Evolutionary conservation across 2,329 filamentous ascomycete genomes (phyloP).

Genomic region (Calonectria honghensis): DNA sequence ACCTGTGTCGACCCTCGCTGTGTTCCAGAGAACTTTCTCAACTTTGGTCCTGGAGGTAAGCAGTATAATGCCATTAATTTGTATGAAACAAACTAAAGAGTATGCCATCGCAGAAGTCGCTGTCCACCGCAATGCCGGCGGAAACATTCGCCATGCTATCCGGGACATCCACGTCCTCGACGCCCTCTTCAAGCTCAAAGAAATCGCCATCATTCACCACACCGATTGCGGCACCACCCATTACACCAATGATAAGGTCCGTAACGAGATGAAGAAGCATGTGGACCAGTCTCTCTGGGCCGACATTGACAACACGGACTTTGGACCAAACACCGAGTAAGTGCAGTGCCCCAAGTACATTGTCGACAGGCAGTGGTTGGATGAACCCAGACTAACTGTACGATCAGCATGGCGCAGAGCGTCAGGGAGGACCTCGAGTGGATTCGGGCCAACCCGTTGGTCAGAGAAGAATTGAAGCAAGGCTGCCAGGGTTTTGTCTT

Average conservation of each 20-base stretch:
- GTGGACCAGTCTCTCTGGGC: constrained; percentile 21
- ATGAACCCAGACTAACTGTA: background rate
- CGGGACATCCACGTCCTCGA: constrained; percentile 37
- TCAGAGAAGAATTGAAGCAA: constrained; percentile 38
- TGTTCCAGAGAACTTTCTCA: constrained; percentile 30
- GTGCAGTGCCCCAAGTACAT: background rate
- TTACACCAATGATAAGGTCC: constrained; percentile 29
- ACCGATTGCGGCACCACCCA: constrained; percentile 38
- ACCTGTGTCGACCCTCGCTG: constrained; percentile 38
- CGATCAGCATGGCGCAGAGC: constrained; percentile 26
- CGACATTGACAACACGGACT: constrained; percentile 30
- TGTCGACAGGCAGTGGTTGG: background rate
- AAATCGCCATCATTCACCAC: constrained; percentile 37
- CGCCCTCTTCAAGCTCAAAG: constrained; percentile 28
- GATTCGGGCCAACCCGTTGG: constrained; percentile 27
- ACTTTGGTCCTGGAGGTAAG: constrained; percentile 33
- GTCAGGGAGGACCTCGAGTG: constrained; percentile 36
- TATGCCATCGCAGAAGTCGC: background rate
- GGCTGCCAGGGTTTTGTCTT: constrained; percentile 33
- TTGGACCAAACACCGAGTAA: constrained; percentile 35
- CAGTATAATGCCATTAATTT: background rate
- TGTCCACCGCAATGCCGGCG: constrained; percentile 39
- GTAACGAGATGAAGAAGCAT: constrained; percentile 17
- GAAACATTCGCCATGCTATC: constrained; percentile 36
- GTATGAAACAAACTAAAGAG: background rate